Evolutionary conservation across 305 asterid species (phyloP).

Genomic region (Ajuga reptans): DNA sequence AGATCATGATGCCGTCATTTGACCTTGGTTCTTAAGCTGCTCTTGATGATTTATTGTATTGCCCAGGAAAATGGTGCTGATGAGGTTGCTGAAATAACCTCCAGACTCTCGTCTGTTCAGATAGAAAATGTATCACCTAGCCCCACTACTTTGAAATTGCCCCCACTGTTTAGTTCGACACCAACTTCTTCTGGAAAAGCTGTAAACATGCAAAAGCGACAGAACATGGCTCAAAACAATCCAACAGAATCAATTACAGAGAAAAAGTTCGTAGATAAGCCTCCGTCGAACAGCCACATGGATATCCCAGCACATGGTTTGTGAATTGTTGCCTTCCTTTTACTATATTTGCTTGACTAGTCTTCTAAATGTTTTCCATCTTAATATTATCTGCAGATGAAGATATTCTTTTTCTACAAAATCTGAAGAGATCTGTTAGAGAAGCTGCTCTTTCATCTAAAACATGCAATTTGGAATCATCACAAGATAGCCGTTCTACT

Average conservation of each 20-base stretch:
- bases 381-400: constrained; percentile 49
- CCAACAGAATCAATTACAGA: constrained; percentile 46
- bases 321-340: constrained; percentile 26
- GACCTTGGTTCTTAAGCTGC: constrained; percentile 20
- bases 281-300: constrained; percentile 32
- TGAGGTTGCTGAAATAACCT: constrained; percentile 64
- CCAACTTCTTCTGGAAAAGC: constrained; percentile 84
- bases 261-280: constrained; percentile 44
- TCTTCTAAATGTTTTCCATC: constrained; percentile 9
- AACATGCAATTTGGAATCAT: constrained; percentile 52
- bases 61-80: constrained; percentile 58
- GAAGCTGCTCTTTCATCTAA: constrained; percentile 80
- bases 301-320: constrained; percentile 58
- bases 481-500: constrained; percentile 76
- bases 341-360: background rate
- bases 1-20: constrained; percentile 13
- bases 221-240: constrained; percentile 42
- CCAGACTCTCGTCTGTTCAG: constrained; percentile 71
- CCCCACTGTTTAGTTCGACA: constrained; percentile 83
- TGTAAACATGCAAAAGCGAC: constrained; percentile 66
- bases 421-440: constrained; percentile 86
- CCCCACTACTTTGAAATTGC: constrained; percentile 79
- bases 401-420: constrained; percentile 58
- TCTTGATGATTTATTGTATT: constrained; percentile 19
- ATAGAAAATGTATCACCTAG: constrained; percentile 71